Conservation (phyloP, 352 stramenopile species). For the Globisporangium ultimum region DNA sequence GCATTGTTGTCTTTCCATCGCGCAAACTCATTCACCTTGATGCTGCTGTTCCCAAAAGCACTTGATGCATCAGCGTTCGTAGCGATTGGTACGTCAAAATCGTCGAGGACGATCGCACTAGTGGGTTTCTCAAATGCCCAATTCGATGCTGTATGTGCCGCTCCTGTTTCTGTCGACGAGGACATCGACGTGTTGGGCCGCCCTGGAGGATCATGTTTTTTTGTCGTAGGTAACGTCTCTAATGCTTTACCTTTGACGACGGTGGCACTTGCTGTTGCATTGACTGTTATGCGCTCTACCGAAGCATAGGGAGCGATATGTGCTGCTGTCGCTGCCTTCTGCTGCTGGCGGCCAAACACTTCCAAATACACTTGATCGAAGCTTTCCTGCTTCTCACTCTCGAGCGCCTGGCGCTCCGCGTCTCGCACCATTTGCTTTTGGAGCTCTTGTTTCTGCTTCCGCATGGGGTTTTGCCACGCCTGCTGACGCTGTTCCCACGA, state of each 20-base stretch:
- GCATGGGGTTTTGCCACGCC: conserved; percentile 11
- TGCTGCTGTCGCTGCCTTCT: conserved; percentile 10
- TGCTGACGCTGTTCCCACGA: conserved; percentile 25
- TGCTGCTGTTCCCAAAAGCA: conserved; percentile 4
- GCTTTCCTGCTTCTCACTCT: conserved; percentile 25
- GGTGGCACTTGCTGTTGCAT: no score
- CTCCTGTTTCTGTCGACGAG: not conserved
- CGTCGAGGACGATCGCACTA: conserved; percentile 26
- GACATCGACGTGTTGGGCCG: not conserved
- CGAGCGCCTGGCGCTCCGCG: not conserved
- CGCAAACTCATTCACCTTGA: conserved; percentile 31
- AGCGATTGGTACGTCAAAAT: conserved; percentile 27
- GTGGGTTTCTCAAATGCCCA: conserved; percentile 35
- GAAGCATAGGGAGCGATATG: not conserved
- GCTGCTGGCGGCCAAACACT: conserved; percentile 31
- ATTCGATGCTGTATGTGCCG: not conserved
- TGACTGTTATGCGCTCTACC: no score
- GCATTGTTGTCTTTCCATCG: conserved; percentile 58
- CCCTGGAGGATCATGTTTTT: not conserved
- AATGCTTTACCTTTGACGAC: no score
- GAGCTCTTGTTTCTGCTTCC: not conserved
- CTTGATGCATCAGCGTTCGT: not conserved
- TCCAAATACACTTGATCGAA: conserved; percentile 58
- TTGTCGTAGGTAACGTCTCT: no score
- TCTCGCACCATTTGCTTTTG: not conserved